Percentiles rank a stretch among this genome's conserved stretches.
Evolutionary conservation across 1,139 yeast species (phyloP).

Genomic region (Lodderomyces parapsilosis): DNA sequence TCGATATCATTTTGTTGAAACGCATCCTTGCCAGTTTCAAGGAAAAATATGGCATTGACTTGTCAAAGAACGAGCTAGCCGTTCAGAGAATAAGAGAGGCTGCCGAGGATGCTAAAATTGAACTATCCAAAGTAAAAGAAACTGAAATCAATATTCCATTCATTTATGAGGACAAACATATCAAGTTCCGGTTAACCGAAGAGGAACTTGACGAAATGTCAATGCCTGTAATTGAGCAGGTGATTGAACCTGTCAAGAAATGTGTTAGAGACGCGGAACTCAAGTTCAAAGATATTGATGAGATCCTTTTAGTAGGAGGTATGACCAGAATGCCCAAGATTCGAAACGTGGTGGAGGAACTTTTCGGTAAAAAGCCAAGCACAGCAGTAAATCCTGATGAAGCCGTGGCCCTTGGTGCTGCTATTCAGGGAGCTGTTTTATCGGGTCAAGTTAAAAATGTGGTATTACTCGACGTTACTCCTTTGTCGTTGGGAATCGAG

Average conservation of each 20-base stretch:
- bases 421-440: conserved; percentile 76
- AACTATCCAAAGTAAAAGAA: conserved; percentile 57
- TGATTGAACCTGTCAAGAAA: conserved; percentile 63
- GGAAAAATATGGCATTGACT: conserved; percentile 40
- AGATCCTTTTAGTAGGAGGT: conserved; percentile 75
- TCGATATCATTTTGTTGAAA: conserved; percentile 61
- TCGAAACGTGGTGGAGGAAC: conserved; percentile 51
- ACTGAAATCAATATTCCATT: conserved; percentile 67
- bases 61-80: conserved; percentile 44
- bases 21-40: conserved; percentile 52
- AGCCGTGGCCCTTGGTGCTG: conserved; percentile 84
- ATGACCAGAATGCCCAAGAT: conserved; percentile 86
- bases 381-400: conserved; percentile 78
- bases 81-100: conserved; percentile 72
- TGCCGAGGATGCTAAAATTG: conserved; percentile 71
- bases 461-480: conserved; percentile 74
- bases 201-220: conserved; percentile 65
- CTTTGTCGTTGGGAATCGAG: conserved; percentile 76
- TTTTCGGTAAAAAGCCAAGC: conserved; percentile 61
- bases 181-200: conserved; percentile 54
- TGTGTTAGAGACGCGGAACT: conserved; percentile 73
- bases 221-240: conserved; percentile 55
- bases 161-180: conserved; percentile 49
- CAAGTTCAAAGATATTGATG: conserved; percentile 61
- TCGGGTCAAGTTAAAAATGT: conserved; percentile 72